Conservation (phyloP, 202 grass and related monocot species). For the Elaeis oleifera region DNA sequence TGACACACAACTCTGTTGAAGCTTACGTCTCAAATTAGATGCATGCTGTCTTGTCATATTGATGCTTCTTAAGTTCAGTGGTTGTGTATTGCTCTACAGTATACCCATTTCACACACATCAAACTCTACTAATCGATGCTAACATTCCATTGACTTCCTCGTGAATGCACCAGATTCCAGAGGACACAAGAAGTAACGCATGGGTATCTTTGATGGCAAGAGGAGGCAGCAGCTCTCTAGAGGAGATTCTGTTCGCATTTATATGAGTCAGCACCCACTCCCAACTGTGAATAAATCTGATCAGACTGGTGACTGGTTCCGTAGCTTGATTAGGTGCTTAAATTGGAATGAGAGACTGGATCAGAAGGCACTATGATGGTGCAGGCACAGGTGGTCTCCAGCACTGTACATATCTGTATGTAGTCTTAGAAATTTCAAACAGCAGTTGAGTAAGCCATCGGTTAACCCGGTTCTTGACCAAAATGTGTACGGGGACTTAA, state of each 20-base stretch:
- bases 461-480: constrained; percentile 5
- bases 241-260: constrained; percentile 83
- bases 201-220: constrained; percentile 96
- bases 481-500: background rate
- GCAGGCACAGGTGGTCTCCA: background rate
- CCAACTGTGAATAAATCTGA: constrained; percentile 97
- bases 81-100: no score
- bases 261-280: constrained; percentile 83
- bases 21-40: no score
- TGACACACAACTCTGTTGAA: no score
- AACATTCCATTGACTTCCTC: no score
- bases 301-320: constrained; percentile 95
- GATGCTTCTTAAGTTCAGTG: no score
- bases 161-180: constrained; percentile 48
- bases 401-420: constrained; percentile 27
- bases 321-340: constrained; percentile 82
- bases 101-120: no score
- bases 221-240: constrained; percentile 79
- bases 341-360: constrained; percentile 97
- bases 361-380: constrained; percentile 68
- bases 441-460: background rate
- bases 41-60: no score
- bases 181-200: constrained; percentile 78
- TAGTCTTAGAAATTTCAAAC: no score
- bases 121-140: no score